Evolutionary conservation across 768 basidiomycete genomes (phyloP).

Genomic region (Tremella yokohamensis): DNA sequence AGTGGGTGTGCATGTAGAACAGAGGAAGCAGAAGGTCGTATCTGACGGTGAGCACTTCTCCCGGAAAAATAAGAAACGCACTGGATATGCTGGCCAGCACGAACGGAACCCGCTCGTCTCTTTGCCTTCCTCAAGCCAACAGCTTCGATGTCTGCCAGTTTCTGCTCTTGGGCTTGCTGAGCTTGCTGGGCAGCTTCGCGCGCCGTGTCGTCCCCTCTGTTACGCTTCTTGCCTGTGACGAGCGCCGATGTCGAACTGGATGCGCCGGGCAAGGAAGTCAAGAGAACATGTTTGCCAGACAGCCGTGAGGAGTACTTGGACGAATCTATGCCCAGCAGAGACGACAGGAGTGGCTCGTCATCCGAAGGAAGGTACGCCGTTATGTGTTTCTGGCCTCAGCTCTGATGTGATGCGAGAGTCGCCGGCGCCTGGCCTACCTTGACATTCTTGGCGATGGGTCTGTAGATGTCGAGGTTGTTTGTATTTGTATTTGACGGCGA

Average conservation of each 20-base stretch:
- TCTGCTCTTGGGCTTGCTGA: constrained; percentile 6
- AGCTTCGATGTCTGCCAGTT: constrained; percentile 18
- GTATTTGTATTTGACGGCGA: no score
- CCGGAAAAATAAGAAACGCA: constrained; percentile 10
- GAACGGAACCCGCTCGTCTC: constrained; percentile 21
- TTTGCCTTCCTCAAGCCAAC: constrained; percentile 24
- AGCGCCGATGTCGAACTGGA: constrained; percentile 11
- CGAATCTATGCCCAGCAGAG: constrained; percentile 29
- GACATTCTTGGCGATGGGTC: constrained; percentile 13
- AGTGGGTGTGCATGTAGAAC: constrained; percentile 39
- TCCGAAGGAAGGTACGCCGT: constrained; percentile 26
- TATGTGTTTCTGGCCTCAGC: constrained; percentile 30
- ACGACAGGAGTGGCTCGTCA: constrained; percentile 16
- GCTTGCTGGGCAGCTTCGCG: constrained; percentile 12
- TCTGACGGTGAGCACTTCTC: constrained; percentile 14
- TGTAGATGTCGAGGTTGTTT: constrained; percentile 15
- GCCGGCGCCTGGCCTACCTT: constrained; percentile 11
- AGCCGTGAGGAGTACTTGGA: constrained; percentile 36
- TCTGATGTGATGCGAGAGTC: background rate
- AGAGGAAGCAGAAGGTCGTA: constrained; percentile 38
- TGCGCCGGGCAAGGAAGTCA: constrained; percentile 5
- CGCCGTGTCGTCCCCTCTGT: constrained; percentile 27
- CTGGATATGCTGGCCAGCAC: constrained; percentile 24
- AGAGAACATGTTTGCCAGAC: constrained; percentile 29
- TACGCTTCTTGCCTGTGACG: constrained; percentile 31